Base-by-base conservation (phyloP, 345 rosid species). In the Hypericum androsaemum region DNA sequence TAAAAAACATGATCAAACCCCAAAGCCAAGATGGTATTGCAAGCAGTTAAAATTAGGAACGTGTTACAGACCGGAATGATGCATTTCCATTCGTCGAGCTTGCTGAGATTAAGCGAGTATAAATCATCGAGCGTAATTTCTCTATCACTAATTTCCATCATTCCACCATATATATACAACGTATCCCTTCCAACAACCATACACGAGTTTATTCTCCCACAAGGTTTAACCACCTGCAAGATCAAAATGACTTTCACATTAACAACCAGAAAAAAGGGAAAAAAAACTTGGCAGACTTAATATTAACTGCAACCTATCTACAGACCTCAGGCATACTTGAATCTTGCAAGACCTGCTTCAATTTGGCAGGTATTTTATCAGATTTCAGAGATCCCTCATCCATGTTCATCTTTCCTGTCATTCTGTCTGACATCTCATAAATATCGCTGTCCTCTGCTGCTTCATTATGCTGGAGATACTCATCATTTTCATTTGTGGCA, bases 71-170 rank as follows among this genome's bases (percentile, higher is more conserved):
- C 98, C 95, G 73, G 86, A 63, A 87, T 82, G 63, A 90, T 77
- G 75, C 96, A 87, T 73, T 90, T 90, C 96, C 98, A 90, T 63
- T 90, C 98, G 5, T 90, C 98, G 53, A 84, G 98, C 74, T 90
- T 90, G 80, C 92, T 82, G 61, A 90, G 92, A 73, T 87, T 90
- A 59, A 87, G 98, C 36, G 87, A 84, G 70, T 80, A 84, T 71
- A 90, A 59, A 73, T 90, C 98, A 57, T 87, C 98, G 66, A 87
- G 96, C 12, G 92, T 82, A 67, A 90, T 67, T 69, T 90, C 98
- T 66, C 7, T 80, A 59, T 90, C 98, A 61, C 79, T 90, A 41
- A 80, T 77, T 77, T 90, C 98, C 94, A 90, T 87, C 98, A 90
- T 87, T 52, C 98, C 98, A 63, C 96, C 98, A 49, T 90, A 90